Conservation (phyloP, 345 rosid genomes). For the Nasturtium officinale region DNA sequence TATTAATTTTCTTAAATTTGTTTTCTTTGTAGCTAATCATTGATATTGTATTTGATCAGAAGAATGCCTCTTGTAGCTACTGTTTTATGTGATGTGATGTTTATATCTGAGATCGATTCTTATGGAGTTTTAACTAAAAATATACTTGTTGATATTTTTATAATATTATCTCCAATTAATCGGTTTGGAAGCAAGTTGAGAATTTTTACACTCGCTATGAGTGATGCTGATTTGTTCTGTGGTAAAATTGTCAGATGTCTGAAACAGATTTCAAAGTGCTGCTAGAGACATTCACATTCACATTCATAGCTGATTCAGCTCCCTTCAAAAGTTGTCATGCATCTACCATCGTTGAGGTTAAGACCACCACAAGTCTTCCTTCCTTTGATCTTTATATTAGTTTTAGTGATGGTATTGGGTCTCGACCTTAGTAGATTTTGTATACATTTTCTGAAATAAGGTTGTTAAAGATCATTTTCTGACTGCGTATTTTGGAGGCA, state of each 20-base stretch:
- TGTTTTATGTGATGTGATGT: conserved; percentile 6
- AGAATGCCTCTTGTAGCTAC: neutral
- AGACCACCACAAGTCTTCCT: conserved; percentile 10
- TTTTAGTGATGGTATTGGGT: neutral
- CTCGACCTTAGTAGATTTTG: neutral
- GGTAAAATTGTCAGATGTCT: conserved; percentile 30
- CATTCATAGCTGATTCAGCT: conserved; percentile 61
- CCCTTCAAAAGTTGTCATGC: conserved; percentile 93
- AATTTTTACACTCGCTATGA: neutral
- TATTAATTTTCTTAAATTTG: neutral
- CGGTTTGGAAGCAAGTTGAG: too few relatives aligned
- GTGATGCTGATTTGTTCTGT: neutral
- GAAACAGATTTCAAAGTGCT: conserved; percentile 45
- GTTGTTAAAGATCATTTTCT: conserved; percentile 67
- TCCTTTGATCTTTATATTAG: neutral
- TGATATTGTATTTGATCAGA: neutral
- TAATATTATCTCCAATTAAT: too few relatives aligned
- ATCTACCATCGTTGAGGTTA: conserved; percentile 84
- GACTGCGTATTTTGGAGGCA: conserved; percentile 63
- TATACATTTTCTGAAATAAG: conserved; percentile 41
- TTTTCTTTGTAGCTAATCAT: neutral
- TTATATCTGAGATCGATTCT: neutral
- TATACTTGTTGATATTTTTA: too few relatives aligned
- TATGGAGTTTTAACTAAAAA: neutral
- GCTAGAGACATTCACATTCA: conserved; percentile 68